Evolutionary conservation across 1,284 basidiomycete genomes (phyloP), one percentile per base, ranked within the genome.

Genomic region (Pulveroboletus sp.): DNA sequence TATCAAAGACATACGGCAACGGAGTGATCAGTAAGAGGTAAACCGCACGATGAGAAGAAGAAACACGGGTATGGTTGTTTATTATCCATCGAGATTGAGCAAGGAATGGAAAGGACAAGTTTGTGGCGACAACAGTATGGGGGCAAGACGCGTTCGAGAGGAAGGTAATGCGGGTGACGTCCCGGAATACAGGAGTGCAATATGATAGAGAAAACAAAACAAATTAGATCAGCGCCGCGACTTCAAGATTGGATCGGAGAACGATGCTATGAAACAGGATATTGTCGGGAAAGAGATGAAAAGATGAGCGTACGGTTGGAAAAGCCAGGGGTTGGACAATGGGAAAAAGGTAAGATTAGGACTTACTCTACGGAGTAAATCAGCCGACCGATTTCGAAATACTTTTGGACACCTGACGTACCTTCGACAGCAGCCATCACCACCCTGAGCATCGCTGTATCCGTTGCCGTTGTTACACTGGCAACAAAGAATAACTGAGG

Each of bases 371-470:
- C 60, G 66, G 44, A 58, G 57, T 0, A 45, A 6, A 54, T 71
- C 62, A 66, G 54, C 36, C 38, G 22, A 38, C n/a, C 45, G 55
- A 45, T 54, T 54, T 10, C 46, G 31, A 35, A 58, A 43, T 52
- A 25, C 29, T 47, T 47, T 56, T 49, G 43, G 36, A 53, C 51
- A 55, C 48, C n/a, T 40, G 44, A 78, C 84, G 64, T 64, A 89
- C 91, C 90, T 91, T 92, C 90, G 56, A 93, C 92, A 60, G 93
- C 92, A 60, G 89, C 90, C 94, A 98, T 96, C 38, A 97, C 92
- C 29, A 96, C 93, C 67, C 91, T 81, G 58, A 98, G 77, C 78
- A 96, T 82, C n/a, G 83, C 89, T 1, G 93, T 95, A 77, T 98
- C 94, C 43, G 95, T 96, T 20, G 96, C 96, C 38, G 91, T 96